Conservation (phyloP, 306 rosid genomes). For the Arachis stenosperma region DNA sequence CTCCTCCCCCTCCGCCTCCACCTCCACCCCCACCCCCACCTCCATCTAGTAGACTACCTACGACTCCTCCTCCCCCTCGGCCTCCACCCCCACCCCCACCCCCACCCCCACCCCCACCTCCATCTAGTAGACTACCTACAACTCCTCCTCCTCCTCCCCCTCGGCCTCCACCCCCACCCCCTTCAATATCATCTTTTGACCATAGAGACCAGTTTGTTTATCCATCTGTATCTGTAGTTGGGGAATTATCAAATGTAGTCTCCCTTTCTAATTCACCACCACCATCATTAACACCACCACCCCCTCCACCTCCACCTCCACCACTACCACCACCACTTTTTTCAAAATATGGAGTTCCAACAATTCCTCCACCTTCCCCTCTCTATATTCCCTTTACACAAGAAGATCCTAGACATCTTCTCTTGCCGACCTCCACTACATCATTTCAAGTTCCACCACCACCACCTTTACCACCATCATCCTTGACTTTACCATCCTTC, state of each 20-base stretch:
- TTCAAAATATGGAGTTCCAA: constrained; percentile 26
- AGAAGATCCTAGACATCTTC: constrained; percentile 31
- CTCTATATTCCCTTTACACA: constrained; percentile 36
- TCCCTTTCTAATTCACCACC: constrained; percentile 18
- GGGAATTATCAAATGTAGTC: constrained; percentile 24
- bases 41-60: background rate
- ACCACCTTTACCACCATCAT: constrained; percentile 23
- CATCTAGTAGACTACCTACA: constrained; percentile 17
- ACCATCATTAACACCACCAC: no score
- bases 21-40: constrained; percentile 14
- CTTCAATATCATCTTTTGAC: constrained; percentile 29
- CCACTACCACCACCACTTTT: constrained; percentile 24
- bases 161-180: constrained; percentile 30
- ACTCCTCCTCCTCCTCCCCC: constrained; percentile 43
- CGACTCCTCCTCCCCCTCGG: constrained; percentile 33
- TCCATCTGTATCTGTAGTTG: constrained; percentile 38
- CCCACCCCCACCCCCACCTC: background rate
- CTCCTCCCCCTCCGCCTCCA: constrained; percentile 14
- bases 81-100: constrained; percentile 36
- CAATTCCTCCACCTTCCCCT: constrained; percentile 6
- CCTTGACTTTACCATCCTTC: background rate
- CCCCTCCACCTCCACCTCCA: background rate
- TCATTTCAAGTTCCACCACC: constrained; percentile 41
- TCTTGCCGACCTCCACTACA: constrained; percentile 24
- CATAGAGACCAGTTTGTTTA: constrained; percentile 32